phyloP scores from a whole-genome alignment of 352 stramenopile species.

The Pythium periplocum region DNA sequence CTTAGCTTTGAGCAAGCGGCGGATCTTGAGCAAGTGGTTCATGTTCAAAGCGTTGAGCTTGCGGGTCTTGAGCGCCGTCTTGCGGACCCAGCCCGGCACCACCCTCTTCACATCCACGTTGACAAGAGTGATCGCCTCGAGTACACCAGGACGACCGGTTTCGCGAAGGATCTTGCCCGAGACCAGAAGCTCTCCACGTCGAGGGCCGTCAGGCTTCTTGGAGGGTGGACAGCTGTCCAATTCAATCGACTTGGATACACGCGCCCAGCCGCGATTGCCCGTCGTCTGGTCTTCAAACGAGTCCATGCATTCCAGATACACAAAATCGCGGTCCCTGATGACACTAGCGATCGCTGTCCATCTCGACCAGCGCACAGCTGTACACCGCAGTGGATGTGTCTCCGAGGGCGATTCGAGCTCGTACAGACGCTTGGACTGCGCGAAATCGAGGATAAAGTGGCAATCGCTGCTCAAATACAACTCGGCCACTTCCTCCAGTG shows the following conservation, averaged over 20 bases:
- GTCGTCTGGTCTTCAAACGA: slow-evolving; percentile 54
- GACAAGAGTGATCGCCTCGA: slow-evolving; percentile 54
- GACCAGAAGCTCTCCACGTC: slow-evolving; percentile 46
- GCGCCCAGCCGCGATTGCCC: slow-evolving; percentile 57
- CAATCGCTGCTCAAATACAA: slow-evolving; percentile 44
- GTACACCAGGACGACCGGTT: slow-evolving; percentile 41
- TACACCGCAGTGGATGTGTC: slow-evolving; percentile 36
- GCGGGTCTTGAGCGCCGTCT: slow-evolving; percentile 33
- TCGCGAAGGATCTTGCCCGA: slow-evolving; percentile 60
- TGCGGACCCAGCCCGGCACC: slow-evolving; percentile 38
- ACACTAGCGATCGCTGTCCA: slow-evolving; percentile 50
- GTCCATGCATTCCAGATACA: slow-evolving; percentile 65
- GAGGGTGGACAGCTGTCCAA: slow-evolving; percentile 55
- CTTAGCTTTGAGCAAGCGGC: slow-evolving; percentile 25
- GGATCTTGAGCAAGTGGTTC: slow-evolving; percentile 64
- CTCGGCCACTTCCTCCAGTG: slow-evolving; percentile 54
- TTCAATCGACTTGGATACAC: slow-evolving; percentile 57
- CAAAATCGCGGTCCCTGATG: slow-evolving; percentile 45
- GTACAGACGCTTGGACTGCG: slow-evolving; percentile 44
- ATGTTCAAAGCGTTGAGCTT: slow-evolving; percentile 46
- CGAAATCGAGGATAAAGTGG: slow-evolving; percentile 44
- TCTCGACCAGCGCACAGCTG: slow-evolving; percentile 48
- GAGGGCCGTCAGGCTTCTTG: slow-evolving; percentile 42
- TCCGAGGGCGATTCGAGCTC: slow-evolving; percentile 38
- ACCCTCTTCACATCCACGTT: slow-evolving; percentile 39